Base-by-base conservation (phyloP, 208 protist species). In the Crithidia brevicula region DNA sequence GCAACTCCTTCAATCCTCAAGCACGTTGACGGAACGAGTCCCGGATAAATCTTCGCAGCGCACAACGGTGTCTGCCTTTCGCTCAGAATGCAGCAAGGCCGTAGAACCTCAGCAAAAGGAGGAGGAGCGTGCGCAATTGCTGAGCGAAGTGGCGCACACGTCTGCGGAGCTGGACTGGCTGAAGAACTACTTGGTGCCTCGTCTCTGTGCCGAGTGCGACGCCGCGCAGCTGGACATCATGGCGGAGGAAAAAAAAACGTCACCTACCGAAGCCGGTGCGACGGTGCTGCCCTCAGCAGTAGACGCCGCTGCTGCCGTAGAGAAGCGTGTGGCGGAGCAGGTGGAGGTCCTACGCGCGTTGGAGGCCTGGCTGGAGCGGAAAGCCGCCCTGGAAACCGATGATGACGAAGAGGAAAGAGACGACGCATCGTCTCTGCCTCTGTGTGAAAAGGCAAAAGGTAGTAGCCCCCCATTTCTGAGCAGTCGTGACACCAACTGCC, bases 111-210 rank as follows among this genome's bases (percentile, higher is more conserved):
- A n/a, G n/a, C 40, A 20, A 20, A 27, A 16, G 16, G 38, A 60
- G 16, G 43, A 2, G 11, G 68, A 74, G 40, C 25, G 16, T 6
- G 13, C 13, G n/a, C 36, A 38, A 10, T 36, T 82, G 18, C 9
- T 61, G 10, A 1, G 50, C 18, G 57, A 73, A 28, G 64, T 61
- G 23, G 28, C 49, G 2, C 47, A 72, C 18, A 71, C 69, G 33
- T 49, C 65, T 16, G 63, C 67, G 6, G 68, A 74, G 34, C 18
- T 67, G 16, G 27, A 30, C 15, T 74, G 68, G 68, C 45, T 74
- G 30, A 11, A 20, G 18, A n/a, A 27, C 9, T 42, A 42, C 18
- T 42, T 74, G 36, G 11, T 57, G 22, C 50, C 68, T 25, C 27
- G 36, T 0, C 50, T 67, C 22, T 8, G 18, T n/a, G 27, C 53